phyloP scores from a whole-genome alignment of 805 yeast species.

The Ogataea nakhonphanomensis region DNA sequence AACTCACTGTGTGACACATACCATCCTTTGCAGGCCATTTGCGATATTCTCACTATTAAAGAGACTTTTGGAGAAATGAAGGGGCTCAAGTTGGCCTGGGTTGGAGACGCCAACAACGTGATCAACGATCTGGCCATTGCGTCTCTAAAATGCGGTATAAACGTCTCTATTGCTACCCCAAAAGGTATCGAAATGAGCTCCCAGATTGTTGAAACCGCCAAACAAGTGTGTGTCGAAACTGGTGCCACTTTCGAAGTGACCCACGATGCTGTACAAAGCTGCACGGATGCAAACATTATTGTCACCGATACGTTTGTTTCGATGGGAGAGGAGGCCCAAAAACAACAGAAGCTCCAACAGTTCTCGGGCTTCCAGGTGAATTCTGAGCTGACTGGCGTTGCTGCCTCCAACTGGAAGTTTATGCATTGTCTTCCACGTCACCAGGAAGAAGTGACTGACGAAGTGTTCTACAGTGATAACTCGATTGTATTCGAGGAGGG shows the following conservation, averaged over 20 bases:
- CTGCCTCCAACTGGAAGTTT: conserved; percentile 74
- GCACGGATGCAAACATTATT: conserved; percentile 69
- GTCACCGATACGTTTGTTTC: conserved; percentile 98
- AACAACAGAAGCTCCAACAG: conserved; percentile 64
- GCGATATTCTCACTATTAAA: conserved; percentile 83
- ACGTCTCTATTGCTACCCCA: conserved; percentile 84
- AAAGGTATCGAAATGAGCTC: conserved; percentile 60
- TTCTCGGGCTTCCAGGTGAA: conserved; percentile 87
- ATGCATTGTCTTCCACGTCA: conserved; percentile 99
- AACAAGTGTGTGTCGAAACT: conserved; percentile 46
- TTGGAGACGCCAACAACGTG: conserved; percentile 96
- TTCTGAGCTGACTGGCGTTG: conserved; percentile 58
- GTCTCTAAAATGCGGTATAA: conserved; percentile 76
- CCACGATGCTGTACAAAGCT: conserved; percentile 74
- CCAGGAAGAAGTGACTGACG: conserved; percentile 89
- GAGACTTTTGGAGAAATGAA: conserved; percentile 61
- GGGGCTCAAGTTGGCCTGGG: conserved; percentile 83
- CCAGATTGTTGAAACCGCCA: conserved; percentile 52
- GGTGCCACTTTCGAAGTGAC: conserved; percentile 55
- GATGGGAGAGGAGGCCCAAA: conserved; percentile 94
- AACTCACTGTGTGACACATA: conserved; percentile 89
- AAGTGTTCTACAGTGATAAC: conserved; percentile 78
- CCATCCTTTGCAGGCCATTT: conserved; percentile 94
- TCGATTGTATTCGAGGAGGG: conserved; percentile 94
- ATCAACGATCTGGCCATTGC: conserved; percentile 92